Percentiles rank a stretch among this genome's conserved stretches.
These are phyloP conservation scores for Acer negundo DNA, from an alignment of 345 rosid species.

Conservation along the genomic window DNA sequence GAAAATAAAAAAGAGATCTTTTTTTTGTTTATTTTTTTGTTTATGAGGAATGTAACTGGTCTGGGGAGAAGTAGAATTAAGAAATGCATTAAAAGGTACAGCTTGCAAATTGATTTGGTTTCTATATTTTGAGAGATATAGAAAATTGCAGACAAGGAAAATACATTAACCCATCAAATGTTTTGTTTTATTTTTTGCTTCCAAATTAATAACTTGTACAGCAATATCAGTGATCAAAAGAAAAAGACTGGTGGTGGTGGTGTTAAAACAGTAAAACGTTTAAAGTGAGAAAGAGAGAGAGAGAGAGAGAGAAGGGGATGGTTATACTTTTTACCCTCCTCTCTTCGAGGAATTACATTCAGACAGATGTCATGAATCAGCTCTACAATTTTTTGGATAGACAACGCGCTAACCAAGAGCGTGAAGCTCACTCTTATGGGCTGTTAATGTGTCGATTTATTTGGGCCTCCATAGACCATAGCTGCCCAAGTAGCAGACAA, in stretches of 20 bases:
- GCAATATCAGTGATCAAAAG: not conserved
- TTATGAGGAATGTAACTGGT: constrained; percentile 11
- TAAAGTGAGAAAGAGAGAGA: constrained; percentile 5
- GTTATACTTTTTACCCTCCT: not conserved
- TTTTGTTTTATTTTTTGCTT: constrained; percentile 13
- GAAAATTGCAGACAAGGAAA: constrained; percentile 22
- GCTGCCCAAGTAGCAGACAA: not conserved
- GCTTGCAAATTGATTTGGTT: constrained; percentile 17
- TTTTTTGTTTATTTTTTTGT: not conserved
- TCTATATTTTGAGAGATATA: constrained; percentile 21
- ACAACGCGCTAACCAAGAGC: not conserved
- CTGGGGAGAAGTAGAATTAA: not conserved
- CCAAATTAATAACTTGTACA: constrained; percentile 4
- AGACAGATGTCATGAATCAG: not conserved
- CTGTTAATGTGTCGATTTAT: not conserved
- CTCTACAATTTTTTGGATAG: not conserved
- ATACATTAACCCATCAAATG: constrained; percentile 8
- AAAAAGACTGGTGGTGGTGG: not conserved
- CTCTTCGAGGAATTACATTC: constrained; percentile 3
- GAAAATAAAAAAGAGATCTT: not conserved
- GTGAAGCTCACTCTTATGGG: not conserved
- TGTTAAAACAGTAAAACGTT: constrained; percentile 2
- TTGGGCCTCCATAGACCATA: not conserved
- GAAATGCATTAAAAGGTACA: constrained; percentile 19
- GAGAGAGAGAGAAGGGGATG: not conserved